phyloP scores from a whole-genome alignment of 805 yeast genomes.

The Isabelozyma heimii region DNA sequence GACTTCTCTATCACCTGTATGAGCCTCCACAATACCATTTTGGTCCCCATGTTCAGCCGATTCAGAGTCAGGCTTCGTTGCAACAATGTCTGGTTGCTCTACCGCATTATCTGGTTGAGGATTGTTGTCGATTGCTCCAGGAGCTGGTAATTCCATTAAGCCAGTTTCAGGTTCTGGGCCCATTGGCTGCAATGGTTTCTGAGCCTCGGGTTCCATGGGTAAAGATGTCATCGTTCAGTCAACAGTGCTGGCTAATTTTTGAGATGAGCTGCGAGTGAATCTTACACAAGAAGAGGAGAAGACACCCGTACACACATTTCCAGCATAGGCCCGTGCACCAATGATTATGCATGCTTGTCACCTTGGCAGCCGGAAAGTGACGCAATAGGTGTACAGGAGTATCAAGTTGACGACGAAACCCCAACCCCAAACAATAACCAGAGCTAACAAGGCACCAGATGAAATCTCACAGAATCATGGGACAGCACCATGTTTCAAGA shows the following conservation, averaged over 20 bases:
- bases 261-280: not conserved
- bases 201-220: not conserved
- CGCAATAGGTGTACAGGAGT: not conserved
- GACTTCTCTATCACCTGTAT: no score
- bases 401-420: not conserved
- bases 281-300: not conserved
- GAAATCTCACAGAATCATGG: not conserved
- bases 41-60: no score
- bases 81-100: no score
- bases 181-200: not conserved
- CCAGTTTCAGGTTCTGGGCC: not conserved
- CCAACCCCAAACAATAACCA: not conserved
- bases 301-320: not conserved
- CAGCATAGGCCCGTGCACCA: not conserved
- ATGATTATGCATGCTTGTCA: not conserved
- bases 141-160: not conserved
- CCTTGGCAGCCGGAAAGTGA: no score
- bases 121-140: not conserved
- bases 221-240: not conserved
- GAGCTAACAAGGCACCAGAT: not conserved
- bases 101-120: no score
- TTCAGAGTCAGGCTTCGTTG: no score
- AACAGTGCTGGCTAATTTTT: not conserved
- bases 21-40: no score
- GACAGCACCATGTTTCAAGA: not conserved